Conservation (phyloP, 495 filamentous ascomycete species). For the Xylaria bambusicola region DNA sequence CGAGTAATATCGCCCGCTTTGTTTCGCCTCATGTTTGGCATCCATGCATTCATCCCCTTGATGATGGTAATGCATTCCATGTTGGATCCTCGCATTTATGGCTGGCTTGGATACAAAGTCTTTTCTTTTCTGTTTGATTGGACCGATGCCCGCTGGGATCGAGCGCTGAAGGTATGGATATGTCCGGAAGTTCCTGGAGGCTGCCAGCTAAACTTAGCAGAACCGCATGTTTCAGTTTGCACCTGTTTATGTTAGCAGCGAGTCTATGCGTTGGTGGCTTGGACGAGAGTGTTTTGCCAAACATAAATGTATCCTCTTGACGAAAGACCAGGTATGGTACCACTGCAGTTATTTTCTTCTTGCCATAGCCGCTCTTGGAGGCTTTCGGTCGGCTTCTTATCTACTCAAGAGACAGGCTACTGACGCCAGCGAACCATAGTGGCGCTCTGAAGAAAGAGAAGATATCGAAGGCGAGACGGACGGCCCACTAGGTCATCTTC, state of each 20-base stretch:
- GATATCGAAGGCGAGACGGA: constrained; percentile 59
- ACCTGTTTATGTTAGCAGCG: constrained; percentile 85
- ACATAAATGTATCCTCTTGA: constrained; percentile 87
- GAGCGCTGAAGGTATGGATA: constrained; percentile 72
- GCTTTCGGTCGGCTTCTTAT: no score
- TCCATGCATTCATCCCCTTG: constrained; percentile 91
- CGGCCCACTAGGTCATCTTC: constrained; percentile 25
- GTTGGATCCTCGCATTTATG: constrained; percentile 70
- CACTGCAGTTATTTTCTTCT: no score
- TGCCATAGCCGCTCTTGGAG: no score
- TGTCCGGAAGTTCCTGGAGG: no score
- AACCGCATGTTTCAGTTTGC: constrained; percentile 89
- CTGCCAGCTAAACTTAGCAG: no score
- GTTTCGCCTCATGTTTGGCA: constrained; percentile 85
- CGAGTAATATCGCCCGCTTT: constrained; percentile 69
- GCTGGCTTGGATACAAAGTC: constrained; percentile 84
- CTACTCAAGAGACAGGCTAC: no score
- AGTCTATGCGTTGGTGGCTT: constrained; percentile 96
- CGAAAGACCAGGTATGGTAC: constrained; percentile 74
- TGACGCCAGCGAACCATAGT: no score
- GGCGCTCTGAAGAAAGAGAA: constrained; percentile 63
- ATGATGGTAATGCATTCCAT: constrained; percentile 83
- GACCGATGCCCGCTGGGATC: constrained; percentile 86
- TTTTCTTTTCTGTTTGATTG: constrained; percentile 91
- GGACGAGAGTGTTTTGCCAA: constrained; percentile 87